Base-by-base conservation (phyloP, 2,329 filamentous ascomycete species). In the Tolypocladium inflatum region DNA sequence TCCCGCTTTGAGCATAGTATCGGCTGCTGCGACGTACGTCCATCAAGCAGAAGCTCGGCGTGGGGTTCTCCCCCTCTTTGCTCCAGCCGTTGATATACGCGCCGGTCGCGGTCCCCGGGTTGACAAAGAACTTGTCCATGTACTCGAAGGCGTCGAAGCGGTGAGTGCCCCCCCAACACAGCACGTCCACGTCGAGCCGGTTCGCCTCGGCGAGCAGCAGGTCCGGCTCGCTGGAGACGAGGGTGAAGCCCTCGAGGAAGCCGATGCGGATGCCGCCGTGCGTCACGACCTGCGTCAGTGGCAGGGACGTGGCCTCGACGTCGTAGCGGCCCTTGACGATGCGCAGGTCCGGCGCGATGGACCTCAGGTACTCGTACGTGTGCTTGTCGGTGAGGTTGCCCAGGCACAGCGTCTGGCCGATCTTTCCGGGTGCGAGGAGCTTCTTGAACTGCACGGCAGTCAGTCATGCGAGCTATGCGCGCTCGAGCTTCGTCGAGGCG, bases 21-120 rank as follows among this genome's bases (percentile, higher is more conserved):
- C 8, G 30, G 30, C 48, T 21, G 30, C 19, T n/a, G 11, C 19
- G n/a, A 87, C 91, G 78, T 73, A 97, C 92, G 82, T 97, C 93
- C 93, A 97, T 97, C 72, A 97, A 76, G 69, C 94, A 96, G 74
- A 97, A 97, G 71, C 91, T 96, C 33, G 93, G 93, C 58, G 86
- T 87, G 30, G 88, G 89, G 57, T 93, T 89, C 68, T 89, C 84
- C n/a, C 75, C 78, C 45, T 81, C 81, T 55, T 76, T 75, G 23
- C 75, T 76, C 79, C 82, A 86, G 23, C 81, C 80, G 1, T 80
- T 80, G 26, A 80, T 76, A 62, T 83, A 84, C 3, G 84, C 84
- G 11, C 85, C 85, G 6, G 85, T 87, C 30, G 84, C 85, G 67
- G 81, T 86, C 4, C 85, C 85, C 2, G 85, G 85, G 67, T 87